Percentiles rank a stretch among this genome's conserved stretches.
These are phyloP conservation scores for Fusarium sterilihyphosum DNA, from an alignment of 2,329 filamentous ascomycete genomes.

Conservation along the genomic window DNA sequence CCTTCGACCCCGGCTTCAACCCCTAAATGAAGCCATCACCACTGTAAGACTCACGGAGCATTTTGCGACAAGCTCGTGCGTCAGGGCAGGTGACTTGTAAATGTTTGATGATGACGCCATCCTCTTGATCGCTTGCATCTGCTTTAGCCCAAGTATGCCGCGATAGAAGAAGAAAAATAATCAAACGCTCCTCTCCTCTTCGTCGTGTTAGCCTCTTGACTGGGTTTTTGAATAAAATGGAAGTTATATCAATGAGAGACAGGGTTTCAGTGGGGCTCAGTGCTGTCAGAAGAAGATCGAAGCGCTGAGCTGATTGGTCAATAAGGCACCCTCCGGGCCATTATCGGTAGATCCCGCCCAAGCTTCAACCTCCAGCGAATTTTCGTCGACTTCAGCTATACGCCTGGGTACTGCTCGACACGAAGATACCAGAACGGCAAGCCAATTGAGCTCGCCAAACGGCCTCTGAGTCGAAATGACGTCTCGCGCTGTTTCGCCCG, in stretches of 20 bases:
- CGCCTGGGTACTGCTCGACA: slow-evolving; percentile 22
- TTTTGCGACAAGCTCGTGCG: slow-evolving; percentile 78
- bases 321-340: slow-evolving; percentile 44
- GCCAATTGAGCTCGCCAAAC: slow-evolving; percentile 46
- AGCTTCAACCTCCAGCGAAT: slow-evolving; percentile 43
- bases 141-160: slow-evolving; percentile 1
- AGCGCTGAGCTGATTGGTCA: slow-evolving; percentile 25
- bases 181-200: slow-evolving; percentile 1
- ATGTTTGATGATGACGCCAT: slow-evolving; percentile 61
- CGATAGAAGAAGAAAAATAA: neutral
- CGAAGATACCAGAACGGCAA: slow-evolving; percentile 38
- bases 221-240: slow-evolving; percentile 17
- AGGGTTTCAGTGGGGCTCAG: slow-evolving; percentile 37
- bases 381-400: slow-evolving; percentile 41
- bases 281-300: neutral
- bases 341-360: slow-evolving; percentile 43
- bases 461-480: slow-evolving; percentile 47
- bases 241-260: slow-evolving; percentile 19
- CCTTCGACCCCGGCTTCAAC: neutral
- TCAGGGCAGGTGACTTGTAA: slow-evolving; percentile 73
- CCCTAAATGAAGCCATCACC: slow-evolving; percentile 22
- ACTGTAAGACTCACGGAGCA: slow-evolving; percentile 73
- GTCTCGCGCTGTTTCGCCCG: slow-evolving; percentile 62
- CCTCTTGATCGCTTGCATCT: slow-evolving; percentile 50
- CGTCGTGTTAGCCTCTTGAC: slow-evolving; percentile 8